Evolutionary conservation across 805 yeast genomes (phyloP), one percentile per base, ranked within the genome.

Genomic region (Nakazawaea wyomingensis): DNA sequence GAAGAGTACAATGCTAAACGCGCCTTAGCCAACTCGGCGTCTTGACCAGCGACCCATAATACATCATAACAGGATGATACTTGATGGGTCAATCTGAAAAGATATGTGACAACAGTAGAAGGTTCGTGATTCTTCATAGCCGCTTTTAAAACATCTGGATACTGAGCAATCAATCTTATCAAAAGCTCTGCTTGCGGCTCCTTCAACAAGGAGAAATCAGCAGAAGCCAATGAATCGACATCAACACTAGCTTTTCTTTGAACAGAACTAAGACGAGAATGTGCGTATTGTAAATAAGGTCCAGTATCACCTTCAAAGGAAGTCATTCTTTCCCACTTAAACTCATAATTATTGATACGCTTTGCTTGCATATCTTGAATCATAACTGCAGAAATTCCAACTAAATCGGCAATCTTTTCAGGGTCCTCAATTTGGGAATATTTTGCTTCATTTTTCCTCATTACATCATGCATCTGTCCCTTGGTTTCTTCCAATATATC

Each of bases 261-360:
- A 55, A 93, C 89, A 5, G 97, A 89, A 68, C 95, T 79, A 61
- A 93, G 79, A 67, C 99, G 86, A 17, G 98, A 89, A 68, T 93
- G 99, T 34, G 99, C 98, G 60, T 93, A 93, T 68, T 93, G 99
- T 62, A 93, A 76, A 69, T 93, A 93, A 47, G 99, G 98, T 62
- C 99, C 99, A 45, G 99, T 93, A 67, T 93, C 99, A 67, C 99
- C 99, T 72, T 93, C 99, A 53, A 93, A 90, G 3, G 98, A 88
- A 35, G 85, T 76, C 97, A 93, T 93, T 72, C 99, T 85, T 56
- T 86, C 88, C 99, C 99, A 93, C 66, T 88, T 86, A 69, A 93
- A 93, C 57, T 82, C 87, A 70, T 93, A 93, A 70, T 93, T 91
- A 72, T 91, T 89, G 66, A 91, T 78, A 66, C 99, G 84, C 72